A percentile compares a stretch with the other conserved stretches of the same genome.
Conservation (phyloP, 176 grass and related monocot genomes). For the Oryza nivara region DNA sequence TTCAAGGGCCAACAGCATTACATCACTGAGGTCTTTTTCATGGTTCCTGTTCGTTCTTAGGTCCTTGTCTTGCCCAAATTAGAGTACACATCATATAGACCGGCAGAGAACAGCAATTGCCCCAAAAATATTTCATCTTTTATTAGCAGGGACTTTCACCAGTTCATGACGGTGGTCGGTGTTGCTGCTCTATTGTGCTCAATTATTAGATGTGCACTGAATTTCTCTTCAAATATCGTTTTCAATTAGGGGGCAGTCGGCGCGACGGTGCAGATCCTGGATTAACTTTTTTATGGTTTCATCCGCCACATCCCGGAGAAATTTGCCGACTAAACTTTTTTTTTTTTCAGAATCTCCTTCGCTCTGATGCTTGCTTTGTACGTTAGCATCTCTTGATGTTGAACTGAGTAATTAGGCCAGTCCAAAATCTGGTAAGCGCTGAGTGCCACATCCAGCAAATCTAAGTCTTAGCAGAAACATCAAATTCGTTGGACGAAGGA, state of each 20-base stretch:
- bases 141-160: not conserved
- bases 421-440: not conserved
- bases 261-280: too few relatives aligned
- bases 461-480: too few relatives aligned
- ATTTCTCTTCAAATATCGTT: not conserved
- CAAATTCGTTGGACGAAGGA: too few relatives aligned
- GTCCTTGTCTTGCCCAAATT: constrained; percentile 26
- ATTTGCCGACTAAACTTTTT: not conserved
- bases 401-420: not conserved
- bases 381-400: not conserved
- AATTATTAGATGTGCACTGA: not conserved
- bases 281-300: not conserved
- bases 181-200: not conserved
- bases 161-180: constrained; percentile 4
- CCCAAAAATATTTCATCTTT: not conserved
- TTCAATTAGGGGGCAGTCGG: not conserved
- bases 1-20: not conserved
- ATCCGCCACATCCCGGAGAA: not conserved
- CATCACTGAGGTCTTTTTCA: not conserved
- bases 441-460: not conserved
- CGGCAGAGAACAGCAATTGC: not conserved
- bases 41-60: not conserved
- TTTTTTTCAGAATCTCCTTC: not conserved
- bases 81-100: not conserved
- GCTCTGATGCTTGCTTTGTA: too few relatives aligned